Base-by-base conservation (phyloP, 2,329 filamentous ascomycete species). In the Cladosporium sp. region DNA sequence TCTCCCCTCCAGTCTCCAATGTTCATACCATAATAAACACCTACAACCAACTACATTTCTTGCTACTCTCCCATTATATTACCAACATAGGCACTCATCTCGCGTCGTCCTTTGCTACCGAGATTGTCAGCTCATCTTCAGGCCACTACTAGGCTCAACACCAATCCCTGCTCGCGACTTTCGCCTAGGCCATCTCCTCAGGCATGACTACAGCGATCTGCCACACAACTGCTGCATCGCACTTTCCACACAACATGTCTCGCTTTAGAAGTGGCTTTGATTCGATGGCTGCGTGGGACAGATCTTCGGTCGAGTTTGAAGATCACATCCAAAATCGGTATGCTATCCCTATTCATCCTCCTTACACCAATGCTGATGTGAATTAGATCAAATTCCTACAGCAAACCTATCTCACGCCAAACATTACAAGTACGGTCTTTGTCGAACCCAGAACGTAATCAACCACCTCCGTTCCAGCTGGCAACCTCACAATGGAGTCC, bases 401-500 rank as follows among this genome's bases (percentile, higher is more conserved):
- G 34, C 17, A 30, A 28, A 15, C 47, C 49, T 17, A 39, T 39
- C 12, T 25, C 36, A 9, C 20, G 19, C 11, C 30, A 37, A 8
- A 22, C 17, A 8, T 19, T 37, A 2, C 58, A 59, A 39, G 52
- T 51, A 58, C 51, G 62, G 12, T 56, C 54, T 17, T n/a, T 37
- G 9, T 56, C 54, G 17, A 37, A 39, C 15, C 40, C 30, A 19
- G 19, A 59, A 61, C 30, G 30, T 25, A 11, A 55, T 50, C 22
- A 55, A 47, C 22, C 61, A 45, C 69, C 68, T 19, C 56, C 66
- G 2, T 72, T 71, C 52, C 63, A 66, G 38, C 55, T 62, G 30
- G 64, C 67, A 9, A 69, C 65, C 30, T 63, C 67, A 20, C 61
- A 61, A 50, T 72, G 69, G 70, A 70, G 68, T 36, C 69, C 69